Conservation (phyloP, 768 basidiomycete genomes). For the Lepiota venenata region DNA sequence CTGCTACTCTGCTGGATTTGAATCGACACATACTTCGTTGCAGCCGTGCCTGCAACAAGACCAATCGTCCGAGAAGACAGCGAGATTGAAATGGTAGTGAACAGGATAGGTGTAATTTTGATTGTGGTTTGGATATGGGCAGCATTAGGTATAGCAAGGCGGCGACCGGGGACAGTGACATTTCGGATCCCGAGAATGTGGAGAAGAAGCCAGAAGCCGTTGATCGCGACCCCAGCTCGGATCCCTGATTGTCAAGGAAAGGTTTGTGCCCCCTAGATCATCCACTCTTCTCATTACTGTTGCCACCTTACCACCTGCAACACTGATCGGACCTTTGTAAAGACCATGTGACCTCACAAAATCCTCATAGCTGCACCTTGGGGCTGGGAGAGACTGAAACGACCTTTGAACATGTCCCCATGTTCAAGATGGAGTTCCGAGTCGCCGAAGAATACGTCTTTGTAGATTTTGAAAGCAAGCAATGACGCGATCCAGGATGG, state of each 20-base stretch:
- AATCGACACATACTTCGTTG: conserved; percentile 48
- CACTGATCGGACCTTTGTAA: conserved; percentile 34
- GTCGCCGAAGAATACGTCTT: conserved; percentile 77
- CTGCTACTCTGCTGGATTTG: conserved; percentile 41
- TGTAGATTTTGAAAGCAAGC: conserved; percentile 73
- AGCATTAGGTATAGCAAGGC: conserved; percentile 1
- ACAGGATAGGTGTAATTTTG: conserved; percentile 26
- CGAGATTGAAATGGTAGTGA: conserved; percentile 34
- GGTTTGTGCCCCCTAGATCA: not conserved
- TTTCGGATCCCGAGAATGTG: conserved; percentile 12
- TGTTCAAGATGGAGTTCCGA: conserved; percentile 71
- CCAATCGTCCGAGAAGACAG: conserved; percentile 41
- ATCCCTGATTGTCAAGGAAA: conserved; percentile 3
- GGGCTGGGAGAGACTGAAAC: conserved; percentile 80
- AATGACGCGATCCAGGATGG: conserved; percentile 75
- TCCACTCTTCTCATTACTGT: conserved; percentile 5
- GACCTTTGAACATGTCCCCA: conserved; percentile 72
- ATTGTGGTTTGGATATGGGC: conserved; percentile 5
- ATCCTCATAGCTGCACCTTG: conserved; percentile 71
- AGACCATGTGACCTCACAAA: conserved; percentile 48
- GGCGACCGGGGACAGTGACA: not conserved
- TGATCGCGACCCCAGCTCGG: not conserved
- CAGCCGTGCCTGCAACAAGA: conserved; percentile 21
- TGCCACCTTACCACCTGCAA: conserved; percentile 16
- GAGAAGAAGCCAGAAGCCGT: conserved; percentile 12